Evolutionary conservation across 805 yeast genomes (phyloP), one percentile per base, ranked within the genome.

Genomic region (Myxozyma monticola): DNA sequence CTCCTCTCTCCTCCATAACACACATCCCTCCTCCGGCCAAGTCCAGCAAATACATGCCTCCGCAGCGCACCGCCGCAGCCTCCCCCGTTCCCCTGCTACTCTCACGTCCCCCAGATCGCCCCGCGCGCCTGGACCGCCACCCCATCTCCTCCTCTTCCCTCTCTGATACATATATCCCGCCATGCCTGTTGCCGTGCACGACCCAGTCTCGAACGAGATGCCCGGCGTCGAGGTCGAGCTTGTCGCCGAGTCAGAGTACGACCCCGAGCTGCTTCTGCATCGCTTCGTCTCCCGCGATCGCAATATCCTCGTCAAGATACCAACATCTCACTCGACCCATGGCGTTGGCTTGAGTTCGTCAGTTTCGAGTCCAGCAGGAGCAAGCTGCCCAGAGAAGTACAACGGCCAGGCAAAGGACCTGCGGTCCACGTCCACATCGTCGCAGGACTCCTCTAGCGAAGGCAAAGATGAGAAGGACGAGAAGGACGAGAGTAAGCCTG

Each of bases 231-330:
- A 42, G 30, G 45, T 44, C 22, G 56, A 52, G 38, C 49, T 52
- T 29, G 47, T 52, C 18, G 48, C 51, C 14, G 47, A 26, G 30
- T 52, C 56, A 12, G 24, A 49, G 3, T 15, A 48, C 14, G 56
- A 52, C 40, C 56, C 56, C 7, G 43, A 52, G 15, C 44, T 52
- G 12, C 35, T 52, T 15, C 44, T 52, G 14, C 56, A 52, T 37
- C 41, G 56, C 21, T 43, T 39, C 33, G n/a, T 42, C 34, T 42
- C 51, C 20, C 45, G 49, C 14, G 46, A 51, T 17, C 36, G 42
- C 10, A 7, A 20, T 14, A 7, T 20, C 35, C 42, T 41, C 28
- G 42, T 41, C 34, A 36, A 37, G 15, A 28, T 41, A 3, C 51
- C 51, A 21, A 47, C 51, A 10, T 1, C 38, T 1, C 42, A 36